Evolutionary conservation across 495 filamentous ascomycete species (phyloP).

Genomic region (Friedmanniomyces endolithicus): DNA sequence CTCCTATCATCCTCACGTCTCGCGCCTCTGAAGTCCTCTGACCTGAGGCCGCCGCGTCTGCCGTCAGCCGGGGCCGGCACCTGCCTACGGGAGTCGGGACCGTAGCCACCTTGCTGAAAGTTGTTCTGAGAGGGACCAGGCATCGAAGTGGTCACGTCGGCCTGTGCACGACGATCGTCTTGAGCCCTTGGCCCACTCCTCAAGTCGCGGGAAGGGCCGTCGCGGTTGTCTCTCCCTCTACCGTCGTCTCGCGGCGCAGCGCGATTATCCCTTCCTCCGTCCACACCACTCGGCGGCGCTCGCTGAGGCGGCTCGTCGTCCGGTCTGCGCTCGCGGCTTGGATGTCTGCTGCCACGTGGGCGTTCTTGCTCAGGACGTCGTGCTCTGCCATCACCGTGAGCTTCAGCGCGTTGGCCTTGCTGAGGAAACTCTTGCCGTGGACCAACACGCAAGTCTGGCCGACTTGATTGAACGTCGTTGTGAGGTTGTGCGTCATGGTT

Average conservation of each 20-base stretch:
- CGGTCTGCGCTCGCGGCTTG: conserved; percentile 5
- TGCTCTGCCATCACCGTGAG: neutral
- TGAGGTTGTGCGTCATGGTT: neutral
- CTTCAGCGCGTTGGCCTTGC: neutral
- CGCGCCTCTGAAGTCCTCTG: neutral
- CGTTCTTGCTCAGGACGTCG: conserved; percentile 11
- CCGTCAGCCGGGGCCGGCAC: conserved; percentile 2
- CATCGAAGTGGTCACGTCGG: neutral
- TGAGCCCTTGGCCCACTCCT: neutral
- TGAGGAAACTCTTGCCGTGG: conserved; percentile 6
- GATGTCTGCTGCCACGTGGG: conserved; percentile 4
- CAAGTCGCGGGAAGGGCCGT: neutral
- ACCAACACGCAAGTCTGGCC: neutral
- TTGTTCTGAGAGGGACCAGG: neutral
- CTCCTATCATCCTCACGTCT: conserved; percentile 11
- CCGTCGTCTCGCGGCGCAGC: conserved; percentile 3
- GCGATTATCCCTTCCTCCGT: neutral
- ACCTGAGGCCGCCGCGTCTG: neutral
- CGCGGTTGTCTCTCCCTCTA: conserved; percentile 10
- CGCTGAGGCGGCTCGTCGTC: conserved; percentile 10
- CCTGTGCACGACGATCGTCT: neutral
- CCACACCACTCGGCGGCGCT: conserved; percentile 1
- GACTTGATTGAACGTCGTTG: neutral
- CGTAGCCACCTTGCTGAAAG: neutral
- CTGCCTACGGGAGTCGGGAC: neutral